Percentiles rank a stretch among this genome's conserved stretches.
These are phyloP conservation scores for Kitagawia praeruptora DNA, from an alignment of 129 eudicot species.

Conservation along the genomic window DNA sequence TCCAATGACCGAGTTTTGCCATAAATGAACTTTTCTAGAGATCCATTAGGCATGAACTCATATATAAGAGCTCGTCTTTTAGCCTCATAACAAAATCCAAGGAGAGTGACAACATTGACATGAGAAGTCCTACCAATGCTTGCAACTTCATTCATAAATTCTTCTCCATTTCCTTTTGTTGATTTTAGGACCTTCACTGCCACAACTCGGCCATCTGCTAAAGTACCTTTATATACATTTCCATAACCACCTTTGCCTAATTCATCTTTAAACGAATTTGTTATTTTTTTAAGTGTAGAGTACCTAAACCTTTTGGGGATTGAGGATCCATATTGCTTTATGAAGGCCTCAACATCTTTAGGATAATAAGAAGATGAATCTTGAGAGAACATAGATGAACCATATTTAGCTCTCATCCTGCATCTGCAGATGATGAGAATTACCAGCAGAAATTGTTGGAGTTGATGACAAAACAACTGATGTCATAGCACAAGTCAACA, in stretches of 20 bases:
- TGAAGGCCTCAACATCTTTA: not conserved
- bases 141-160: constrained; percentile 19
- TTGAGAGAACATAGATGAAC: too few relatives aligned
- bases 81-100: constrained; percentile 14
- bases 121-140: constrained; percentile 22
- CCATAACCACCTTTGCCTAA: constrained; percentile 11
- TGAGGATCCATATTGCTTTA: not conserved
- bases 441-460: too few relatives aligned
- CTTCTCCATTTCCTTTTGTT: constrained; percentile 15
- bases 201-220: constrained; percentile 14
- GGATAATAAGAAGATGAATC: too few relatives aligned
- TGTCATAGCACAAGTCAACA: too few relatives aligned
- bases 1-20: not conserved
- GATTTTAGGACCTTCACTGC: constrained; percentile 15
- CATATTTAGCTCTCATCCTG: too few relatives aligned
- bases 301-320: constrained; percentile 1
- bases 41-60: constrained; percentile 19
- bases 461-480: too few relatives aligned
- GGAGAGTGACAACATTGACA: constrained; percentile 15
- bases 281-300: not conserved
- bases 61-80: constrained; percentile 11
- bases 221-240: not conserved
- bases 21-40: constrained; percentile 10
- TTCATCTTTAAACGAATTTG: constrained; percentile 5
- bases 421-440: too few relatives aligned